These are phyloP conservation scores for Fusarium sp. DNA, from an alignment of 2,329 filamentous ascomycete genomes.

Conservation along the genomic window DNA sequence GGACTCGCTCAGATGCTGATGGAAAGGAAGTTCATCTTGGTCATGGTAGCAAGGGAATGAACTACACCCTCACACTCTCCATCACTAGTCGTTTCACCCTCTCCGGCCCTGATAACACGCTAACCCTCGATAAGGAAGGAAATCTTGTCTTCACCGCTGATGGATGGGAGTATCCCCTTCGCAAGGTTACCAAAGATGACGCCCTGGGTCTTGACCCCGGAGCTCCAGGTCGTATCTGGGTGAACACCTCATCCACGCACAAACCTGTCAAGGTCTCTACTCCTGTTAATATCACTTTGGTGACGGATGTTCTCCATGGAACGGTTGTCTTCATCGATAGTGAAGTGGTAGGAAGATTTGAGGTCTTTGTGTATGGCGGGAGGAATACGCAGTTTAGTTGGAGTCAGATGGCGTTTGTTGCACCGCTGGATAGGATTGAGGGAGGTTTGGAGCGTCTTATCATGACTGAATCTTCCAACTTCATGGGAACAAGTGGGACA, in stretches of 20 bases:
- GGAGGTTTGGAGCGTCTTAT: not conserved
- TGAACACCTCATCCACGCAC: conserved; percentile 17
- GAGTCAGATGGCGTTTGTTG: conserved; percentile 30
- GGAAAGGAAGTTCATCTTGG: not conserved
- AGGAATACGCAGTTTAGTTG: conserved; percentile 25
- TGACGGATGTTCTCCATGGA: conserved; percentile 1
- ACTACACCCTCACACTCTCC: conserved; percentile 4
- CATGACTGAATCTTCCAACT: not conserved
- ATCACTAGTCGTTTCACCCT: not conserved
- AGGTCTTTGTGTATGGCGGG: conserved; percentile 21
- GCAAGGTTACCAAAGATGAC: conserved; percentile 1
- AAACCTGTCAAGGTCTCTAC: not conserved
- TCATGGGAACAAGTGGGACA: accelerated
- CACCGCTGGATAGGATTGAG: not conserved
- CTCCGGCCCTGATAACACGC: not conserved
- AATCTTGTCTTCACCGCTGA: not conserved
- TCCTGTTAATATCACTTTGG: not conserved
- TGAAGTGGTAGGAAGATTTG: conserved; percentile 7
- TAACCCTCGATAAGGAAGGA: not conserved
- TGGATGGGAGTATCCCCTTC: conserved; percentile 24
- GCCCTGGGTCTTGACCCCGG: conserved; percentile 3
- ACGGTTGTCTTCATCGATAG: not conserved
- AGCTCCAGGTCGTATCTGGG: conserved; percentile 23
- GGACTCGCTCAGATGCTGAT: not conserved
- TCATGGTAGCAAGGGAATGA: conserved; percentile 17